Evolutionary conservation across 768 basidiomycete species (phyloP).

Genomic region (Clavaria fumosa): DNA sequence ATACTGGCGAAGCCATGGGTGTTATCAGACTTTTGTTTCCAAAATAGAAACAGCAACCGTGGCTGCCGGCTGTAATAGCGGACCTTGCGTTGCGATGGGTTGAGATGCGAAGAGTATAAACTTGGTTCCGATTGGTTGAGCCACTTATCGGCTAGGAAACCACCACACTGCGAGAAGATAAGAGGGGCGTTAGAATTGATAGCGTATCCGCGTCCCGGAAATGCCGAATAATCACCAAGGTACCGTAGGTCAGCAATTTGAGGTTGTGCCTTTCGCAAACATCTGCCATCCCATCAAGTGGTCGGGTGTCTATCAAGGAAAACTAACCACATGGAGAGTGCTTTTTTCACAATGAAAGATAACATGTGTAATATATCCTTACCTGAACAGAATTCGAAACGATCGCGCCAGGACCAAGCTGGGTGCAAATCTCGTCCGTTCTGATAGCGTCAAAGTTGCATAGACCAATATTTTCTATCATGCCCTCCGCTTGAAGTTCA

Average conservation of each 20-base stretch:
- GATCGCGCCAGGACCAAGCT: slow-evolving; percentile 51
- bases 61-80: slow-evolving; percentile 3
- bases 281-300: slow-evolving; percentile 60
- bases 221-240: slow-evolving; percentile 35
- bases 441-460: slow-evolving; percentile 69
- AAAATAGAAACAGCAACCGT: slow-evolving; percentile 5
- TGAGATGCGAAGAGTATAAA: slow-evolving; percentile 48
- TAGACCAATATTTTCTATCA: slow-evolving; percentile 53
- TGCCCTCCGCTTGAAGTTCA: slow-evolving; percentile 41
- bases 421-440: slow-evolving; percentile 69
- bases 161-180: slow-evolving; percentile 46
- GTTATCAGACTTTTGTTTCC: too few relatives aligned
- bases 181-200: slow-evolving; percentile 5
- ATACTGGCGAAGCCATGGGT: slow-evolving; percentile 32
- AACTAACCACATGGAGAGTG: slow-evolving; percentile 30
- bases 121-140: slow-evolving; percentile 53
- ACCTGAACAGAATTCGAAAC: slow-evolving; percentile 81
- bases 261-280: slow-evolving; percentile 59
- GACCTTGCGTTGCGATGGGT: slow-evolving; percentile 76
- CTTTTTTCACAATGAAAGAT: slow-evolving; percentile 1
- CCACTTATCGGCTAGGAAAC: slow-evolving; percentile 70
- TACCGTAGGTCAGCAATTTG: slow-evolving; percentile 71
- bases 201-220: slow-evolving; percentile 9
- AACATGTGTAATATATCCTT: slow-evolving; percentile 7
- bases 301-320: slow-evolving; percentile 67